A percentile compares a stretch with the other conserved stretches of the same genome.
Conservation (phyloP, 495 filamentous ascomycete genomes). For the Tetracladium marchalianum region DNA sequence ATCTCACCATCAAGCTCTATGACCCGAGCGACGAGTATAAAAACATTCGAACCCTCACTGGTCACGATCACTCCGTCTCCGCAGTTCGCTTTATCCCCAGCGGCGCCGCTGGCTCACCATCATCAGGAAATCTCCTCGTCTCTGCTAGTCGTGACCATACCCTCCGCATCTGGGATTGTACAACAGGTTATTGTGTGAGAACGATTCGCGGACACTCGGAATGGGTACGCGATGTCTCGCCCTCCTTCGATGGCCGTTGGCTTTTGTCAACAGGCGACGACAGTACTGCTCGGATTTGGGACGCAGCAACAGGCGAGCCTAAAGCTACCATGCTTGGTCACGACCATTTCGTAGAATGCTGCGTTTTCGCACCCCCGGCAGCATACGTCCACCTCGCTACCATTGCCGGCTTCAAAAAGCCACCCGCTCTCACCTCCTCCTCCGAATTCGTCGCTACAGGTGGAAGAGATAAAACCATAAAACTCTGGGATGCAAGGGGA, state of each 20-base stretch:
- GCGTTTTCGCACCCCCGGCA: conserved; percentile 73
- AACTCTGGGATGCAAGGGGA: conserved; percentile 81
- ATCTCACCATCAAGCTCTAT: conserved; percentile 94
- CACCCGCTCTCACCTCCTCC: conserved; percentile 59
- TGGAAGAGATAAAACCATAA: conserved; percentile 82
- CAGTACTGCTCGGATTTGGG: conserved; percentile 75
- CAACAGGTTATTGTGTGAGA: conserved; percentile 85
- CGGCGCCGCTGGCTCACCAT: conserved; percentile 53
- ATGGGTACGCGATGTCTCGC: conserved; percentile 81
- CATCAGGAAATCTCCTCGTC: conserved; percentile 67
- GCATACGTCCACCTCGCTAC: conserved; percentile 67
- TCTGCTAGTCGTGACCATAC: conserved; percentile 76
- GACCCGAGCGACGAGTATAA: conserved; percentile 92
- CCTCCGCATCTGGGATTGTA: conserved; percentile 83
- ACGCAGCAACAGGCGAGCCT: conserved; percentile 61
- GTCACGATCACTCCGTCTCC: conserved; percentile 88
- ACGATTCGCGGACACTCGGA: conserved; percentile 73
- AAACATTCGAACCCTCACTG: conserved; percentile 84
- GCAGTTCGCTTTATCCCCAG: conserved; percentile 84
- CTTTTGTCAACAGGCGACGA: conserved; percentile 78
- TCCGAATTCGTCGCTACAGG: conserved; percentile 91
- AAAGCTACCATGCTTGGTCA: conserved; percentile 81
- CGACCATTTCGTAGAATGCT: conserved; percentile 85
- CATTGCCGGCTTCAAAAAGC: conserved; percentile 77
- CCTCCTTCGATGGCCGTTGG: conserved; percentile 74